Percentiles rank a stretch among this genome's conserved stretches.
These are phyloP conservation scores for Fusarium concolor DNA, from an alignment of 2,329 filamentous ascomycete species.

Conservation along the genomic window DNA sequence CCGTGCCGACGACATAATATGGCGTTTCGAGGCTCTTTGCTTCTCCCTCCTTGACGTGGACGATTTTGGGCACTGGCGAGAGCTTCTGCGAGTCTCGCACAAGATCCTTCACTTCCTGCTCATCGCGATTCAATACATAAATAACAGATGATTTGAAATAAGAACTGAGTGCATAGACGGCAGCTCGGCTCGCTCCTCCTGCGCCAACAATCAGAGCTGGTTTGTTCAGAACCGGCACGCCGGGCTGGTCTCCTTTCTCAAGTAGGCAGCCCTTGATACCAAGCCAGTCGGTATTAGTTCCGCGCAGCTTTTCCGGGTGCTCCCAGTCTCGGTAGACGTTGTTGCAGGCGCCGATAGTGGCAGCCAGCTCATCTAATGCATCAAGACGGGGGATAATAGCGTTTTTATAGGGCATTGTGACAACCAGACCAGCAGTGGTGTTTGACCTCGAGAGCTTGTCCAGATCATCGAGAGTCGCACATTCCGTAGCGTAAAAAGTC, in stretches of 20 bases:
- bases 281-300: constrained; percentile 3
- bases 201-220: constrained; percentile 13
- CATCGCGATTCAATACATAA: constrained; percentile 2
- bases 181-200: constrained; percentile 10
- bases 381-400: constrained; percentile 3
- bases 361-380: background rate
- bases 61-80: background rate
- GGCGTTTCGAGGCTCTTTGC: constrained; percentile 3
- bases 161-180: constrained; percentile 6
- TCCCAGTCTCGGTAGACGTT: constrained; percentile 16
- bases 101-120: background rate
- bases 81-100: background rate
- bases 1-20: constrained; percentile 1
- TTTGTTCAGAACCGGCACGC: constrained; percentile 6
- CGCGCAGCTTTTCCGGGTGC: fast-evolving
- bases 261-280: background rate
- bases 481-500: constrained; percentile 16
- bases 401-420: constrained; percentile 19
- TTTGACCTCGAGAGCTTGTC: background rate
- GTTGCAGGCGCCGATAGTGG: constrained; percentile 3
- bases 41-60: constrained; percentile 1
- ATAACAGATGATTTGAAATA: constrained; percentile 11
- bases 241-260: constrained; percentile 1
- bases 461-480: background rate
- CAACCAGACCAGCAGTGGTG: background rate